phyloP scores from a whole-genome alignment of 371 early-diverging fungal genomes.

The Batrachochytrium dendrobatidis region DNA sequence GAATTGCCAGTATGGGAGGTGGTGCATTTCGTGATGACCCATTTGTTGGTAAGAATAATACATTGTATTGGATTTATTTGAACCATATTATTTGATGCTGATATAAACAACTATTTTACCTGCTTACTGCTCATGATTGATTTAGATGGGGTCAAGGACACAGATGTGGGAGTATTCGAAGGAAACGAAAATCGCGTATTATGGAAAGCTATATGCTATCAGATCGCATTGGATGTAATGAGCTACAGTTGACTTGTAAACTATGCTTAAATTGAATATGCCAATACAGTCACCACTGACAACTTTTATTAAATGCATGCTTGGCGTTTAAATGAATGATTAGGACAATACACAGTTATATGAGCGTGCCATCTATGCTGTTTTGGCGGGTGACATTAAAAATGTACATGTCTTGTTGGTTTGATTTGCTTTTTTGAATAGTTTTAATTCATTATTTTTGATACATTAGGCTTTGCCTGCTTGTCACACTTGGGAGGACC shows the following conservation, averaged over 20 bases:
- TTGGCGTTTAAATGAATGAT: too few species aligned
- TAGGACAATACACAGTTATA: constrained; percentile 30
- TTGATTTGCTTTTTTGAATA: neutral
- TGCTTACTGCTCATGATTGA: too few species aligned
- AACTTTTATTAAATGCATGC: too few species aligned
- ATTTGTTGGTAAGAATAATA: too few species aligned
- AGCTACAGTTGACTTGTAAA: too few species aligned
- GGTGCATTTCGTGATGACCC: constrained; percentile 31
- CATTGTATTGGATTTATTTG: too few species aligned
- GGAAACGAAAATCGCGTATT: constrained; percentile 52
- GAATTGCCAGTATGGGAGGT: constrained; percentile 51
- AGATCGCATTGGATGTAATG: constrained; percentile 44
- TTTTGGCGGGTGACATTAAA: constrained; percentile 43
- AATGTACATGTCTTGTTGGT: constrained; percentile 25
- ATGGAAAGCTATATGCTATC: constrained; percentile 54
- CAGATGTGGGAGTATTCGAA: constrained; percentile 8
- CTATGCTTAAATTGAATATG: too few species aligned
- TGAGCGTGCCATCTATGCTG: constrained; percentile 54
- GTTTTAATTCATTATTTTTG: neutral
- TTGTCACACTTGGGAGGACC: constrained; percentile 45
- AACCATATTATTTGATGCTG: too few species aligned
- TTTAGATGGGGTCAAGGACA: constrained; percentile 13
- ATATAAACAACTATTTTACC: too few species aligned
- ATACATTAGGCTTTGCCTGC: constrained; percentile 21
- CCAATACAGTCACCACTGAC: too few species aligned